phyloP scores from a whole-genome alignment of 1,284 basidiomycete species.

The Sphagnurus paluster region DNA sequence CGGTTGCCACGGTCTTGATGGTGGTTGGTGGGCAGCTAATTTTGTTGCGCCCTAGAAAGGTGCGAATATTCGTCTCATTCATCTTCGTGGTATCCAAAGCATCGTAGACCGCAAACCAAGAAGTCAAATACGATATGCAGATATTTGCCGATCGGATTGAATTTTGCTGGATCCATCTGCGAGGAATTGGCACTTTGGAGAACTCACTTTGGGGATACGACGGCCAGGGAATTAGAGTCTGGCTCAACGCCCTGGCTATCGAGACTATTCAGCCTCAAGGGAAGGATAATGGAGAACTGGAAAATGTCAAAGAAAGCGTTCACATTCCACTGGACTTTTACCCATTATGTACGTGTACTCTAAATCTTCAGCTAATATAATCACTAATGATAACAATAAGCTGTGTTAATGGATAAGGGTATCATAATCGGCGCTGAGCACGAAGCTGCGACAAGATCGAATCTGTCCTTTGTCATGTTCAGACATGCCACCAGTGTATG shows the following conservation, averaged over 20 bases:
- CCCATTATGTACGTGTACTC: slow-evolving; percentile 76
- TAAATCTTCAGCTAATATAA: background rate
- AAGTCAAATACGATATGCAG: slow-evolving; percentile 98
- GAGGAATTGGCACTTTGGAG: slow-evolving; percentile 89
- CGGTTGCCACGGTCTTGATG: slow-evolving; percentile 95
- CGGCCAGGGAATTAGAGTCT: slow-evolving; percentile 85
- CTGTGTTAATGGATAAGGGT: slow-evolving; percentile 97
- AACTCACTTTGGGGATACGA: slow-evolving; percentile 99
- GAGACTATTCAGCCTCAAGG: slow-evolving; percentile 51
- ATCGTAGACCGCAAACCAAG: slow-evolving; percentile 75
- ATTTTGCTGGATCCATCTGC: slow-evolving; percentile 97
- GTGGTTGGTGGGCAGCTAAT: slow-evolving; percentile 94
- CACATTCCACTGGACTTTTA: slow-evolving; percentile 93
- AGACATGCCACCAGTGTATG: slow-evolving; percentile 87
- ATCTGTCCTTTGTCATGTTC: slow-evolving; percentile 90
- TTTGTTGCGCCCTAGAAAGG: slow-evolving; percentile 82
- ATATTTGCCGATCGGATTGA: slow-evolving; percentile 95
- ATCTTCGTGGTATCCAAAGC: no score
- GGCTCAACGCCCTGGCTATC: slow-evolving; percentile 94
- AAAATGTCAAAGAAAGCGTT: slow-evolving; percentile 89
- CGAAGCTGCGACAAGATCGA: slow-evolving; percentile 75
- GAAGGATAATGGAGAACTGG: slow-evolving; percentile 45
- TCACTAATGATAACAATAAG: slow-evolving; percentile 40
- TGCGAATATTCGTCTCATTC: no score
- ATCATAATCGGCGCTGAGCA: slow-evolving; percentile 97